A percentile compares a stretch with the other conserved stretches of the same genome.
Evolutionary conservation across 2,329 filamentous ascomycete species (phyloP).

Genomic region (Cercospora sojina): DNA sequence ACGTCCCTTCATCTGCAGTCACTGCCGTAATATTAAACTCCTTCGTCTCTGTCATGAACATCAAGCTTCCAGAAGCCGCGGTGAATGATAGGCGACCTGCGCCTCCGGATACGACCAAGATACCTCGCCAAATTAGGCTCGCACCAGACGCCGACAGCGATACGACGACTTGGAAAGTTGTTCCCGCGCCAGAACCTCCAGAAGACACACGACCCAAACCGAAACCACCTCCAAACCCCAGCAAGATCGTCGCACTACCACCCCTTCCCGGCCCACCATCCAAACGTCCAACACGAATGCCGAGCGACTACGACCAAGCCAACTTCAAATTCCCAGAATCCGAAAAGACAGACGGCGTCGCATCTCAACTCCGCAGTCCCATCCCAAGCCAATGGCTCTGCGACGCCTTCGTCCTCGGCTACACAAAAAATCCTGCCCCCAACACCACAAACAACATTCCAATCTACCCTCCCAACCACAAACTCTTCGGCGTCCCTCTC

Average conservation of each 20-base stretch:
- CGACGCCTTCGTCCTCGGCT: slow-evolving; percentile 10
- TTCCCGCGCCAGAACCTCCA: not conserved
- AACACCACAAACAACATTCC: slow-evolving; percentile 2
- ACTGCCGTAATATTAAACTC: slow-evolving; percentile 9
- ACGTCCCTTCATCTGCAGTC: slow-evolving; percentile 1
- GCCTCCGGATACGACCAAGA: slow-evolving; percentile 5
- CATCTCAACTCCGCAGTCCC: not conserved
- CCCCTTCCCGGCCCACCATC: not conserved
- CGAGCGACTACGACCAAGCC: not conserved
- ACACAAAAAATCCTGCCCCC: not conserved
- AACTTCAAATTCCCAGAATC: slow-evolving; percentile 4
- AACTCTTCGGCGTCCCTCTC: slow-evolving; percentile 1
- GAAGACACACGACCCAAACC: not conserved
- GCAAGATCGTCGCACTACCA: not conserved
- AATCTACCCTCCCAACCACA: not conserved
- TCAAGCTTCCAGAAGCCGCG: not conserved
- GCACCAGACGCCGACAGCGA: not conserved
- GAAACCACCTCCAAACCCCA: not conserved
- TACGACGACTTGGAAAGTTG: not conserved
- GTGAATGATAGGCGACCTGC: not conserved
- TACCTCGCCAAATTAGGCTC: slow-evolving; percentile 6
- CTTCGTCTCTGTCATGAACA: slow-evolving; percentile 15
- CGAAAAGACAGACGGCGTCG: not conserved
- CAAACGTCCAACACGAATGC: not conserved
- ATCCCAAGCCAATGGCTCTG: slow-evolving; percentile 6